Conservation (phyloP, 2,329 filamentous ascomycete species). For the Geosmithia morbida region DNA sequence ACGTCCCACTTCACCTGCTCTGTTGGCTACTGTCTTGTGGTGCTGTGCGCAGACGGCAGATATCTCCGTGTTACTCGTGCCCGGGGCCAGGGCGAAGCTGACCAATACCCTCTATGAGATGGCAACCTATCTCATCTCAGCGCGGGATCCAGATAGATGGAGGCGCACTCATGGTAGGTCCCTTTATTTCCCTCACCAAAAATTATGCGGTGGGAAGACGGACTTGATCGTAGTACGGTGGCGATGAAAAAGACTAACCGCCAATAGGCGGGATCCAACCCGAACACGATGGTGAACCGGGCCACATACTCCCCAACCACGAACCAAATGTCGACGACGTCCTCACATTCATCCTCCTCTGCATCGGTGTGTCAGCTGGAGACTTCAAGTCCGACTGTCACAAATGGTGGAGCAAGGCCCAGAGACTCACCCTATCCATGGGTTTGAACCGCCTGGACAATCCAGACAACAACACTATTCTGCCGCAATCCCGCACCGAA, state of each 20-base stretch:
- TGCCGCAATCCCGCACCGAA: constrained; percentile 7
- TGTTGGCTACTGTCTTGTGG: constrained; percentile 32
- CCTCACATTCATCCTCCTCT: constrained; percentile 27
- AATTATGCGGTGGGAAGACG: too few relatives aligned
- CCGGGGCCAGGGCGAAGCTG: constrained; percentile 22
- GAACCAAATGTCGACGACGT: constrained; percentile 23
- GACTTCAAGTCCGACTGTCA: constrained; percentile 33
- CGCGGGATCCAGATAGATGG: constrained; percentile 21
- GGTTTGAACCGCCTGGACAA: constrained; percentile 21
- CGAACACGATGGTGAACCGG: constrained; percentile 13
- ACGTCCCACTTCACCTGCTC: constrained; percentile 24
- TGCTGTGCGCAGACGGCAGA: constrained; percentile 31
- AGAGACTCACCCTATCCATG: constrained; percentile 20
- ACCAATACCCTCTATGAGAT: constrained; percentile 21
- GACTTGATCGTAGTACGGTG: too few relatives aligned
- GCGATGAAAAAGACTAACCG: neutral
- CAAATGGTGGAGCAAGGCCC: constrained; percentile 30
- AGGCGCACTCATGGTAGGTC: constrained; percentile 16
- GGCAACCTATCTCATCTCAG: constrained; percentile 16
- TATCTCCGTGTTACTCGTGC: constrained; percentile 23
- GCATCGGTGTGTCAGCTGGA: constrained; percentile 28
- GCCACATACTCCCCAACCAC: constrained; percentile 15
- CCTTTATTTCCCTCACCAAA: neutral
- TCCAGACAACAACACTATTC: constrained; percentile 4
- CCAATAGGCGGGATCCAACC: constrained; percentile 14